Evolutionary conservation across 208 protist species (phyloP), one percentile per base, ranked within the genome.

Genomic region (Crithidia mellificae): DNA sequence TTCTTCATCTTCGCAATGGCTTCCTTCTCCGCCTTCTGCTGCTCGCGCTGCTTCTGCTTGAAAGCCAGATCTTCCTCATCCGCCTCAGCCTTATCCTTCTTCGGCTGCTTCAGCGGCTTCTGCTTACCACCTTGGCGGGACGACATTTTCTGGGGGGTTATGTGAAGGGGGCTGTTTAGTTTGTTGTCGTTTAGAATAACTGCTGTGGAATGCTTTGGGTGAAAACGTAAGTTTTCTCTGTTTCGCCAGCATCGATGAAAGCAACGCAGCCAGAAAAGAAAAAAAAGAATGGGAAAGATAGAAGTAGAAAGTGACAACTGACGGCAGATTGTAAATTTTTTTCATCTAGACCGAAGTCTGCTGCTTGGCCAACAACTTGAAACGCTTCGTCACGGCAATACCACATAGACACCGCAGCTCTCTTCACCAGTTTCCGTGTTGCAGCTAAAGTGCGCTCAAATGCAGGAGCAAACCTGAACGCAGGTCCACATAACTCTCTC

Each of bases 11-110:
- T 95, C 2, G 77, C 83, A 53, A 95, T 92, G 43, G 86, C 86
- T 15, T 95, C 89, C 84, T 95, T 95, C 77, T 95, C 86, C 17
- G 85, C 85, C 80, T 91, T 95, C 70, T 95, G 78, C 74, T 90
- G 86, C 0, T 92, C 90, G 47, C 84, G 82, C 78, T 79, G 72
- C 72, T 85, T 90, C 63, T 90, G 72, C 82, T 90, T 88, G 55
- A 91, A 85, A 50, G 83, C 87, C 2, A 82, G 34, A 34, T 95
- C 90, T 19, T 93, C 87, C 32, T 95, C 90, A 51, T 84, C 80
- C 57, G 65, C 32, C 14, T 93, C 90, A 38, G 20, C 20, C 20
- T 72, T 74, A 12, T 87, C 80, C 87, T 95, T 95, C 80, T 93
- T 95, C 39, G 90, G 85, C 39, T 85, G 83, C 80, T 93, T 95